A percentile compares a stretch with the other conserved stretches of the same genome.
phyloP scores from a whole-genome alignment of 805 yeast genomes.

The Ogataea pignaliae region DNA sequence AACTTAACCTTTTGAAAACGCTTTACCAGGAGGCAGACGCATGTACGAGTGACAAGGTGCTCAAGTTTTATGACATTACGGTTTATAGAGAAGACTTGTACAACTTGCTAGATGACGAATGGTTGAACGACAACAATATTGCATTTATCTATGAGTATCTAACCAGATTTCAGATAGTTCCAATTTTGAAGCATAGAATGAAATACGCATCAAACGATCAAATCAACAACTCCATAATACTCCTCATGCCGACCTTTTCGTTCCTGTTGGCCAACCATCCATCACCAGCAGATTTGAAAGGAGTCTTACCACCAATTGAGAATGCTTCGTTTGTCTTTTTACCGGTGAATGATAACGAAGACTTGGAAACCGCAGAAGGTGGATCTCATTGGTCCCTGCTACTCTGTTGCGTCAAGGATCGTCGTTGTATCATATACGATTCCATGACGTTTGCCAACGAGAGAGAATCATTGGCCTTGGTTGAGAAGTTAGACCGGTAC shows the following conservation, averaged over 20 bases:
- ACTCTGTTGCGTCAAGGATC: slow-evolving; percentile 45
- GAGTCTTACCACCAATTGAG: slow-evolving; percentile 42
- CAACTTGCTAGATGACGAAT: slow-evolving; percentile 58
- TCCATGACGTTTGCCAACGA: slow-evolving; percentile 46
- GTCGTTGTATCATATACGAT: slow-evolving; percentile 53
- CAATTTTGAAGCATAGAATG: slow-evolving; percentile 25
- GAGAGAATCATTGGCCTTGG: slow-evolving; percentile 30
- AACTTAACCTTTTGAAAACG: slow-evolving; percentile 12
- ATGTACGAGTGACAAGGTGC: slow-evolving; percentile 26
- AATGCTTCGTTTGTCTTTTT: slow-evolving; percentile 50
- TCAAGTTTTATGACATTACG: slow-evolving; percentile 54
- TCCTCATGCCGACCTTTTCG: slow-evolving; percentile 59
- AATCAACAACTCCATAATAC: slow-evolving; percentile 31
- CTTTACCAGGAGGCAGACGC: slow-evolving; percentile 13
- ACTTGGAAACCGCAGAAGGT: slow-evolving; percentile 52
- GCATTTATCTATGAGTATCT: slow-evolving; percentile 57
- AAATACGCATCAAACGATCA: slow-evolving; percentile 16
- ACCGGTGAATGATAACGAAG: slow-evolving; percentile 66
- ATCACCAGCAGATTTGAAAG: slow-evolving; percentile 36
- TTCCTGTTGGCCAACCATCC: slow-evolving; percentile 54
- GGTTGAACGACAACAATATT: slow-evolving; percentile 72
- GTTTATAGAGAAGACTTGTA: slow-evolving; percentile 54
- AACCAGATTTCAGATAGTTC: slow-evolving; percentile 30
- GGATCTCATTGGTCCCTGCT: slow-evolving; percentile 79
- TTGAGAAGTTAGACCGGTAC: slow-evolving; percentile 27